Percentiles rank a stretch among this genome's conserved stretches.
Evolutionary conservation across 2,329 filamentous ascomycete genomes (phyloP).

Genomic region (Phialocephala sp.): DNA sequence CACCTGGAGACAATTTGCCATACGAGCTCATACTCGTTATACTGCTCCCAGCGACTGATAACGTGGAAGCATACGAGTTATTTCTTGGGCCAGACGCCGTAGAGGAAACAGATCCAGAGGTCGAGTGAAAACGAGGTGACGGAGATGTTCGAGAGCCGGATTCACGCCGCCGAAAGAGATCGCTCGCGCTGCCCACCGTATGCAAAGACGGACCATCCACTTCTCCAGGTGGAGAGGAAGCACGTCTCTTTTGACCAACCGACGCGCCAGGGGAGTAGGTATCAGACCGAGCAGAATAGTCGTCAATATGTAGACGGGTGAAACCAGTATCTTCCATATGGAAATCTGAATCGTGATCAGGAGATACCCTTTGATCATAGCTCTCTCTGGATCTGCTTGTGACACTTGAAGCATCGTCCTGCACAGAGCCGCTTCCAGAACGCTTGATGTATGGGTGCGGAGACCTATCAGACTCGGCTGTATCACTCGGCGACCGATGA

Average conservation of each 20-base stretch:
- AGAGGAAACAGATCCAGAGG: slow-evolving; percentile 68
- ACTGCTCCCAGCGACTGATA: slow-evolving; percentile 66
- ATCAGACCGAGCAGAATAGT: slow-evolving; percentile 48
- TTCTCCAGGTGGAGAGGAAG: slow-evolving; percentile 60
- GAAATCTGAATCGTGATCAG: slow-evolving; percentile 49
- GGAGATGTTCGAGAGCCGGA: slow-evolving; percentile 60
- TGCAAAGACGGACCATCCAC: slow-evolving; percentile 50
- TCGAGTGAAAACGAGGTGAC: slow-evolving; percentile 59
- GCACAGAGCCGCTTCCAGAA: slow-evolving; percentile 53
- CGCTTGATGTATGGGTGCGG: slow-evolving; percentile 45
- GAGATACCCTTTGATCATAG: slow-evolving; percentile 61
- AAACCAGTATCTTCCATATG: slow-evolving; percentile 59
- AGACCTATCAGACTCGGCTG: slow-evolving; percentile 40
- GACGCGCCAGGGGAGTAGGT: slow-evolving; percentile 41
- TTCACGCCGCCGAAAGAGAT: slow-evolving; percentile 46
- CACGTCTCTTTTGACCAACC: slow-evolving; percentile 66
- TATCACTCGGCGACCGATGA: slow-evolving; percentile 41
- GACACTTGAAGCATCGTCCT: slow-evolving; percentile 56
- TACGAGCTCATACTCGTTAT: slow-evolving; percentile 68
- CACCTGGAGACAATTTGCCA: slow-evolving; percentile 64
- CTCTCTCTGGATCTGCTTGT: slow-evolving; percentile 61
- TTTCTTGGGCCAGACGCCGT: slow-evolving; percentile 65
- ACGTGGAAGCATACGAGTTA: slow-evolving; percentile 65
- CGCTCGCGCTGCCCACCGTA: slow-evolving; percentile 42
- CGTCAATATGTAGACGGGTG: slow-evolving; percentile 58